These are phyloP conservation scores for Pyrenophora tritici-repentis DNA, from an alignment of 2,329 filamentous ascomycete genomes.

Conservation along the genomic window DNA sequence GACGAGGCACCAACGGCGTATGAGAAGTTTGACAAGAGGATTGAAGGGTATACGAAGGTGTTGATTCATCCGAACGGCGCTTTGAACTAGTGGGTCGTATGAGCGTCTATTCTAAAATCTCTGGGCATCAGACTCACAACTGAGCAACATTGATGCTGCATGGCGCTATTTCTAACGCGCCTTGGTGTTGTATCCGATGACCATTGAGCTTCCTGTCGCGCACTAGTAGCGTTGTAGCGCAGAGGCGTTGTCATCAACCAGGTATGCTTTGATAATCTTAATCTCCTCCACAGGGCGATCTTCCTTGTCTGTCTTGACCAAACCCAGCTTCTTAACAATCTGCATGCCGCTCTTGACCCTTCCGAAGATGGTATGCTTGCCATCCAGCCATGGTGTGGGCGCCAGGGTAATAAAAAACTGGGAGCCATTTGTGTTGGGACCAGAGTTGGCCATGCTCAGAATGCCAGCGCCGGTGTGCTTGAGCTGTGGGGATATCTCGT, in stretches of 20 bases:
- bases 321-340: constrained; percentile 83
- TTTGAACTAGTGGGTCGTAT: constrained; percentile 22
- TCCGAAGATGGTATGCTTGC: constrained; percentile 96
- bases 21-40: constrained; percentile 68
- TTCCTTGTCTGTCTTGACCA: constrained; percentile 80
- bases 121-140: constrained; percentile 3
- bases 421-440: constrained; percentile 88
- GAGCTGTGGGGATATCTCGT: constrained; percentile 78
- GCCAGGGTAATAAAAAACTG: constrained; percentile 97
- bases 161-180: neutral
- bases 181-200: neutral
- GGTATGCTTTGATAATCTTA: constrained; percentile 73
- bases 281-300: constrained; percentile 83
- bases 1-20: constrained; percentile 66
- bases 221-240: constrained; percentile 31
- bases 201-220: neutral
- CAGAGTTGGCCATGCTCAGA: constrained; percentile 95
- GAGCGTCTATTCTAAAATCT: constrained; percentile 4
- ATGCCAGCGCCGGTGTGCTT: constrained; percentile 93
- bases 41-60: constrained; percentile 71
- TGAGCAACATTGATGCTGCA: neutral
- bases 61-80: constrained; percentile 67
- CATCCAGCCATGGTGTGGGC: constrained; percentile 94
- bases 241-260: constrained; percentile 66
- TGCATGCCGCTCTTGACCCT: constrained; percentile 82